phyloP scores from a whole-genome alignment of 352 stramenopile genomes.

The Globisporangium perplexum region DNA sequence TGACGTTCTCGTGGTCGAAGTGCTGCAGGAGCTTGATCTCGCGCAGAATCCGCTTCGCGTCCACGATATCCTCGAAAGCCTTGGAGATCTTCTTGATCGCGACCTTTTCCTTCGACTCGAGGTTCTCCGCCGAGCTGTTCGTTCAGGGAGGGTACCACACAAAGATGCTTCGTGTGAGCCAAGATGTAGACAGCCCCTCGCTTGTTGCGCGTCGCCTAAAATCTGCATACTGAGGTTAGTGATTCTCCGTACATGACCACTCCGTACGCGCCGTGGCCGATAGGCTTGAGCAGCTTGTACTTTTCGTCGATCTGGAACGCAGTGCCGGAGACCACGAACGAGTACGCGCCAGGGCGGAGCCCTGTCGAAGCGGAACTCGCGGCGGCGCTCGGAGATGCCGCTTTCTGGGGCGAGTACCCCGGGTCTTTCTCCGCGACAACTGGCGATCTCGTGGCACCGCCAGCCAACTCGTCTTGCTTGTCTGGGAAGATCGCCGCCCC shows the following conservation, averaged over 20 bases:
- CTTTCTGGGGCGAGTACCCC: conserved; percentile 4
- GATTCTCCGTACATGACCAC: conserved; percentile 85
- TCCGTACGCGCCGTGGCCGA: conserved; percentile 93
- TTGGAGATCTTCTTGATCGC: conserved; percentile 89
- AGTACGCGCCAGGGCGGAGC: conserved; percentile 57
- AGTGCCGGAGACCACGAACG: conserved; percentile 82
- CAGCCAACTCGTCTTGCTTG: conserved; percentile 10
- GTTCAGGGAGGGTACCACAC: not conserved
- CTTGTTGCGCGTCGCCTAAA: not conserved
- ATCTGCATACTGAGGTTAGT: not conserved
- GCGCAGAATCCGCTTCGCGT: conserved; percentile 98
- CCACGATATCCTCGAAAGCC: conserved; percentile 96
- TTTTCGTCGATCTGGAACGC: conserved; percentile 90
- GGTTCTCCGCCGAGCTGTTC: conserved; percentile 69
- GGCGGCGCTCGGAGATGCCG: not conserved
- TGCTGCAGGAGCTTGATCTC: conserved; percentile 95
- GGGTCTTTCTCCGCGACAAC: conserved; percentile 1
- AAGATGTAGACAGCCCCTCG: not conserved
- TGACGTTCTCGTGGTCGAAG: conserved; percentile 95
- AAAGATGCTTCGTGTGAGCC: not conserved
- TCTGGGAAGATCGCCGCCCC: conserved; percentile 4
- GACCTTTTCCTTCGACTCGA: conserved; percentile 78
- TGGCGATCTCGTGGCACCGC: not conserved
- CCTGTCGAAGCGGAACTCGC: conserved; percentile 7
- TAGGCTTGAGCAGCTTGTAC: conserved; percentile 94